phyloP scores from a whole-genome alignment of 176 grass and related monocot genomes.

The Panicum miliaceum region DNA sequence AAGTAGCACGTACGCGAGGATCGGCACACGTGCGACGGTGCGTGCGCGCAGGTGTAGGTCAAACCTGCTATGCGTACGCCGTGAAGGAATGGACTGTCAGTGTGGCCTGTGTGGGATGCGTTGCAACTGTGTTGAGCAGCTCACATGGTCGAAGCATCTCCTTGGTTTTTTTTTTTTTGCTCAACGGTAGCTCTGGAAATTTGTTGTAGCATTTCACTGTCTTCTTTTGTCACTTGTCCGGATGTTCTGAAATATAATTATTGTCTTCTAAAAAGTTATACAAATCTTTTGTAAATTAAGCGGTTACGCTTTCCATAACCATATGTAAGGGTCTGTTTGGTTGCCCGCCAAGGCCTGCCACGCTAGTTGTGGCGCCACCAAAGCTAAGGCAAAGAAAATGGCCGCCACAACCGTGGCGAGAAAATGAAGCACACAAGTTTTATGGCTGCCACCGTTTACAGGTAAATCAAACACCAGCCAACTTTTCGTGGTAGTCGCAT shows the following conservation, averaged over 20 bases:
- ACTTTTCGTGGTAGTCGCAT: too few species aligned
- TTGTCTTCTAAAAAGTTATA: neutral
- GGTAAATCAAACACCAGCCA: too few species aligned
- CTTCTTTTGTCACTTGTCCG: neutral
- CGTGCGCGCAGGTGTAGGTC: neutral
- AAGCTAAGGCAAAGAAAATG: too few species aligned
- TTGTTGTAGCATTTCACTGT: neutral
- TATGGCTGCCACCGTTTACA: too few species aligned
- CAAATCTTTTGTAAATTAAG: neutral
- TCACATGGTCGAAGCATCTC: neutral
- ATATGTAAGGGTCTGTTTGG: too few species aligned
- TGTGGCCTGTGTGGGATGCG: neutral
- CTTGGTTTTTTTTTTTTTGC: neutral
- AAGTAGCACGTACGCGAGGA: slow-evolving; percentile 40
- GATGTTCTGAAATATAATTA: neutral
- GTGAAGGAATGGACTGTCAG: neutral
- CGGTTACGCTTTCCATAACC: neutral
- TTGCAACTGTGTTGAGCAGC: neutral
- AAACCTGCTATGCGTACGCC: slow-evolving; percentile 2
- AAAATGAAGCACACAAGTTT: too few species aligned
- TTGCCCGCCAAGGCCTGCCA: too few species aligned
- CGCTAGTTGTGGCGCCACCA: too few species aligned
- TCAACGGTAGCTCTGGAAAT: neutral
- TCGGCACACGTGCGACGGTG: slow-evolving; percentile 14
- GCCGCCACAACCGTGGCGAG: too few species aligned